A percentile compares a stretch with the other conserved stretches of the same genome.
These are phyloP conservation scores for Pyrus communis DNA, from an alignment of 306 rosid species.

Conservation along the genomic window DNA sequence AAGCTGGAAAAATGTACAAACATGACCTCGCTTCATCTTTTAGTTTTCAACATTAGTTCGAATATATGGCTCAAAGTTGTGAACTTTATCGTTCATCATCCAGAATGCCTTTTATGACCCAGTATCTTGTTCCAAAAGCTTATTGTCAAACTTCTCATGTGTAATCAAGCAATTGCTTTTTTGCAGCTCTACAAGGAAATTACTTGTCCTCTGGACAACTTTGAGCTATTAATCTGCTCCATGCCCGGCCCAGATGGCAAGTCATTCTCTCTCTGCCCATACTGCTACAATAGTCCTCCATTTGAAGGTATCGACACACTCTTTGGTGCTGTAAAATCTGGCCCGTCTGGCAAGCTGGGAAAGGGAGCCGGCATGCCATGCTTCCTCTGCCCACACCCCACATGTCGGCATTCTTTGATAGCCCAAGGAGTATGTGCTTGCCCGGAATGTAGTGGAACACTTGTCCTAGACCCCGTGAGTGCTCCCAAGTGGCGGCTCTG, in stretches of 20 bases:
- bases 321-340: conserved; percentile 43
- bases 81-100: neutral
- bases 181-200: conserved; percentile 87
- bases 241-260: conserved; percentile 85
- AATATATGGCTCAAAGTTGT: neutral
- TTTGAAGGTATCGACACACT: conserved; percentile 80
- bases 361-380: conserved; percentile 98
- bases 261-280: conserved; percentile 89
- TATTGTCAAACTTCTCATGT: neutral
- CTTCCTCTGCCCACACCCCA: conserved; percentile 86
- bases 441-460: conserved; percentile 93
- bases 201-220: conserved; percentile 86
- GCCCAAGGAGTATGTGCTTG: conserved; percentile 89
- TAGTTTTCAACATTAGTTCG: neutral
- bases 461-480: conserved; percentile 79
- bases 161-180: neutral
- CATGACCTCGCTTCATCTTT: neutral
- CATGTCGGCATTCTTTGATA: conserved; percentile 76
- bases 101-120: neutral
- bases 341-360: conserved; percentile 54
- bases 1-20: neutral
- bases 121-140: neutral
- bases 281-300: conserved; percentile 94
- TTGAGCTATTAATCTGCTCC: conserved; percentile 80
- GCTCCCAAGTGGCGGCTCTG: conserved; percentile 85